Base-by-base conservation (phyloP, 2,329 filamentous ascomycete species). In the Alternaria viburni region DNA sequence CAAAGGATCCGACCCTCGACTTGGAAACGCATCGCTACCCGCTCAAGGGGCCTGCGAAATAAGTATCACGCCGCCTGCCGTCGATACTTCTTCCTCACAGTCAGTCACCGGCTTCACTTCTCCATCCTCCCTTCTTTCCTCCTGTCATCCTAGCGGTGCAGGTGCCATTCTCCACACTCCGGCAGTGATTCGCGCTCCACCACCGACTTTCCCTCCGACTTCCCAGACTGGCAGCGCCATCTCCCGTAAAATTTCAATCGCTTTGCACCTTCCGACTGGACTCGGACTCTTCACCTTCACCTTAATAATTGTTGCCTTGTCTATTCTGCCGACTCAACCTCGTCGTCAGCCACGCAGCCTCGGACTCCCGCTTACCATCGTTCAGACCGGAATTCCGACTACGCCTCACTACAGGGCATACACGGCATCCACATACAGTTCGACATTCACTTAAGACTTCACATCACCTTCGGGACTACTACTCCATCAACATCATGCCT, bases 401-500 rank as follows among this genome's bases (percentile, higher is more conserved):
- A 59, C 55, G 71, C 74, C 72, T 77, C 59, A 67, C 36, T 41
- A 10, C 67, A 74, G 67, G 70, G 72, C 73, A 72, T 70, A 77
- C 70, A 76, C 67, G 13, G 12, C 43, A 69, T 58, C 51, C 59
- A 62, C 56, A 41, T 57, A 57, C 63, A 62, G 54, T 17, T 59
- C 54, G 44, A 61, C 54, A 23, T 59, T 65, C 59, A 62, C 57
- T 72, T 64, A 72, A 73, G 57, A 68, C 36, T 58, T 64, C 51
- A 57, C 61, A 63, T 57, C 54, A 45, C 68, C 54, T 57, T 28
- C 64, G 41, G 55, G 54, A 68, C 66, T 54, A 60, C 59, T 68
- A 61, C 66, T 67, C 54, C 68, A 65, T 46, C 56, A 52, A 32
- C 57, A 71, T 61, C 73, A 85, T 85, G 83, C 76, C 81, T 71